Evolutionary conservation across 129 eudicot genomes (phyloP), one percentile per base, ranked within the genome.

Genomic region (Helianthus tuberosus): DNA sequence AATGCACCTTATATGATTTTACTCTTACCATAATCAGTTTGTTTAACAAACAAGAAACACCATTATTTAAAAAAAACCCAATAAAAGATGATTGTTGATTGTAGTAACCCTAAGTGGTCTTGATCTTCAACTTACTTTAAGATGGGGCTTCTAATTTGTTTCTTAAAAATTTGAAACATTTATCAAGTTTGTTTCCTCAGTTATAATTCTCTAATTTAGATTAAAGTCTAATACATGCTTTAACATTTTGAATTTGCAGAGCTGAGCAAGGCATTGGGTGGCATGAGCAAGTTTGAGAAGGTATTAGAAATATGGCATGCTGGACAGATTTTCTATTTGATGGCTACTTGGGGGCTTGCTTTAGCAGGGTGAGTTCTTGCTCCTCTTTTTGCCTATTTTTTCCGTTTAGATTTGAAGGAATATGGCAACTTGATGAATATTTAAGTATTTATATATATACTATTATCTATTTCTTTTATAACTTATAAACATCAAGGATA

Each of bases 331-430:
- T 93, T 93, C 68, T 93, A 88, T 80, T 77, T 89, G 62, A 84
- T 93, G 59, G 89, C 96, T 14, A 90, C 91, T 38, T 93, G 98
- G 98, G 98, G 98, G 29, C 97, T 93, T 84, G 93, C 97, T 74
- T 75, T 90, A 8, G 82, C 92, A 67, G 96, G 98, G 97, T 90
- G 44, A 86, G 87, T 64, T 71, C 48, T 47, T 53, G 36, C 59
- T 59, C 3, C 49, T 5, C 9, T 48, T 32, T 67, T 51, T 48
- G n/a, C 11, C 61, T 25, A 15, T 25, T 47, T 32, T 32, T 41
- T 13, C 17, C 20, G 8, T 44, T 76, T 69, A 5, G 60, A 43
- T 66, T 57, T 16, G n/a, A 54, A 41, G 66, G 35, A 47, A 35
- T 64, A 49, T 69, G 69, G 48, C 43, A 8, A 49, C 48, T 66